Base-by-base conservation (phyloP, 2,329 filamentous ascomycete genomes). In the Penicillium sp. region DNA sequence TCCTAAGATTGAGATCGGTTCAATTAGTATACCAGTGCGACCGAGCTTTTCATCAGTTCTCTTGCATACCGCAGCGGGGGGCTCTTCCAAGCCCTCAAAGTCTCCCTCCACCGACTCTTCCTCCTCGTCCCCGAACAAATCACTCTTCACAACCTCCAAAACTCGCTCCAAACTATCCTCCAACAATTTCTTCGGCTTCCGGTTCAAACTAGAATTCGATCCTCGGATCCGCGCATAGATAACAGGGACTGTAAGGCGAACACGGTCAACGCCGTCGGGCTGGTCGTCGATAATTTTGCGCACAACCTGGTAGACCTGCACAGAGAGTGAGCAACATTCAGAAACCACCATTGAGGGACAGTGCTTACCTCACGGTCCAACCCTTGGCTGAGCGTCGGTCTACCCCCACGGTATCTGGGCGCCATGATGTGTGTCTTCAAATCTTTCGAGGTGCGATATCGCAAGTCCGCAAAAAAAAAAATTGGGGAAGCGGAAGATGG, bases 161-260 rank as follows among this genome's bases (percentile, higher is more conserved):
- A 93, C 92, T 8, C 92, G 84, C 64, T 96, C 92, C 65, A 98
- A 92, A 38, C 91, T 90, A 65, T 95, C 91, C 75, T 97, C 91
- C 1, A 98, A 80, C 0, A 90, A 83, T 63, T 88, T 89, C 76
- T 95, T 96, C 42, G 92, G 92, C 68, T 91, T 88, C 24, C 95
- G 84, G 65, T 91, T 92, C 24, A 98, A 79, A 57, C 90, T 93
- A 0, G 93, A 96, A 75, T 97, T 97, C 15, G 93, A 97, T 55
- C 83, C 81, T 69, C 93, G 91, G 64, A 98, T 92, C 61, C 86
- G 87, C 42, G 93, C 89, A 74, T 95, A 97, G 1, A 96, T 85
- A 2, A 81, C 78, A 2, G 84, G 78, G 3, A 89, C 81, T 1
- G 86, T 88, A 7, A 91, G 79, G 57, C 81, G 83, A 8, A 82